Percentiles rank a stretch among this genome's conserved stretches.
Conservation (phyloP, 331 rosid species). For the Stylosanthes scabra region DNA sequence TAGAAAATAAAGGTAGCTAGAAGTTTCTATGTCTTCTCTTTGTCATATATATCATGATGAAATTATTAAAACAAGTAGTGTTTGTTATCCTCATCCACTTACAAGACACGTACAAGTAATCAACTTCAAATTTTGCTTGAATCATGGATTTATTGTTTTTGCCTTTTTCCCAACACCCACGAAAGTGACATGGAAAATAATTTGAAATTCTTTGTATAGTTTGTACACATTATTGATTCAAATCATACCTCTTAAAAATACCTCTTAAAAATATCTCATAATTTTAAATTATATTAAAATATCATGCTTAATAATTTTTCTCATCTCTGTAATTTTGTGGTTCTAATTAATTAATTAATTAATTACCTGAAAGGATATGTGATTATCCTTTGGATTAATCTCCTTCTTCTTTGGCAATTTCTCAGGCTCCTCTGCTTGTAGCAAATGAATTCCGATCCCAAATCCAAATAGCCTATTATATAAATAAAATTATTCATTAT, state of each 20-base stretch:
- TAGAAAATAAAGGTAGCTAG: too few species aligned
- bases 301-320: too few species aligned
- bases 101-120: conserved; percentile 32
- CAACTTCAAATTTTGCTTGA: not conserved
- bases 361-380: conserved; percentile 84
- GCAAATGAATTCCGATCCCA: conserved; percentile 92
- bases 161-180: conserved; percentile 1
- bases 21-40: too few species aligned
- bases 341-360: too few species aligned
- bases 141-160: not conserved
- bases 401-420: conserved; percentile 57
- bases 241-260: too few species aligned
- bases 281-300: too few species aligned
- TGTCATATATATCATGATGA: not conserved
- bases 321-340: too few species aligned
- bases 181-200: not conserved
- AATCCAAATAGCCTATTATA: conserved; percentile 72
- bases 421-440: conserved; percentile 67
- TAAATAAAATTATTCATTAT: not conserved
- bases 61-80: not conserved
- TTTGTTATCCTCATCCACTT: not conserved
- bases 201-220: not conserved
- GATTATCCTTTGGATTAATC: conserved; percentile 96
- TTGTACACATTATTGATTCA: too few species aligned
- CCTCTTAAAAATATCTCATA: too few species aligned